These are phyloP conservation scores for Cordyceps farinosa DNA, from an alignment of 2,329 filamentous ascomycete species.

Conservation along the genomic window DNA sequence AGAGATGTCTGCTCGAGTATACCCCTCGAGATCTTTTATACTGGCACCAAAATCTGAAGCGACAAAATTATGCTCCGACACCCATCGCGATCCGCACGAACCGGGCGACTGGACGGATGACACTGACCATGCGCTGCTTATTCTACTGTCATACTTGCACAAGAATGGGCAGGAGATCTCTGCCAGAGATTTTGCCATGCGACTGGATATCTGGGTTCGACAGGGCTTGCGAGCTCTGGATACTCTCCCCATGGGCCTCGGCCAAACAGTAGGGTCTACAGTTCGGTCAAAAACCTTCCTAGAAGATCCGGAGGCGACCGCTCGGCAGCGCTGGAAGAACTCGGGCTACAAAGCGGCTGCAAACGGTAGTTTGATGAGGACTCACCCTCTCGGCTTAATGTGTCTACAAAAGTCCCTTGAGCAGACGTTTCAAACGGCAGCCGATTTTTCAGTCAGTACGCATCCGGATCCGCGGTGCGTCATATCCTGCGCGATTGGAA, in stretches of 20 bases:
- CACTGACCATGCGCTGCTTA: constrained; percentile 50
- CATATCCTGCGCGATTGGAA: constrained; percentile 45
- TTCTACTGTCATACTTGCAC: constrained; percentile 46
- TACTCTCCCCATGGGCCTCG: constrained; percentile 46
- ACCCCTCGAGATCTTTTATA: constrained; percentile 38
- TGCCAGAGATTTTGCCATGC: constrained; percentile 40
- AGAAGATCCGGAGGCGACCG: constrained; percentile 36
- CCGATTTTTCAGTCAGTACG: constrained; percentile 35
- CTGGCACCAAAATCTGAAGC: constrained; percentile 33
- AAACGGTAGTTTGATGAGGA: constrained; percentile 52
- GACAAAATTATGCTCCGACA: constrained; percentile 42
- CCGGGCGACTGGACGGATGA: constrained; percentile 51
- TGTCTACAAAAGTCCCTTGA: constrained; percentile 38
- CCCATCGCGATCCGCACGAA: constrained; percentile 41
- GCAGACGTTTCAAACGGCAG: constrained; percentile 42
- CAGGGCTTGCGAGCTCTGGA: constrained; percentile 45
- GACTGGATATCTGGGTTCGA: constrained; percentile 45
- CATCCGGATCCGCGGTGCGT: constrained; percentile 51
- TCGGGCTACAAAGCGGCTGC: constrained; percentile 40
- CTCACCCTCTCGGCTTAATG: constrained; percentile 46
- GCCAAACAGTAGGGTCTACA: constrained; percentile 44
- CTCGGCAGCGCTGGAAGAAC: constrained; percentile 40
- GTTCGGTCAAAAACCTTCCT: constrained; percentile 38
- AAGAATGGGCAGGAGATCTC: constrained; percentile 35
- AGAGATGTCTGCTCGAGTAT: constrained; percentile 31